Evolutionary conservation across 2,329 filamentous ascomycete genomes (phyloP), one percentile per base, ranked within the genome.

Genomic region (Myriosclerotinia duriaeana): DNA sequence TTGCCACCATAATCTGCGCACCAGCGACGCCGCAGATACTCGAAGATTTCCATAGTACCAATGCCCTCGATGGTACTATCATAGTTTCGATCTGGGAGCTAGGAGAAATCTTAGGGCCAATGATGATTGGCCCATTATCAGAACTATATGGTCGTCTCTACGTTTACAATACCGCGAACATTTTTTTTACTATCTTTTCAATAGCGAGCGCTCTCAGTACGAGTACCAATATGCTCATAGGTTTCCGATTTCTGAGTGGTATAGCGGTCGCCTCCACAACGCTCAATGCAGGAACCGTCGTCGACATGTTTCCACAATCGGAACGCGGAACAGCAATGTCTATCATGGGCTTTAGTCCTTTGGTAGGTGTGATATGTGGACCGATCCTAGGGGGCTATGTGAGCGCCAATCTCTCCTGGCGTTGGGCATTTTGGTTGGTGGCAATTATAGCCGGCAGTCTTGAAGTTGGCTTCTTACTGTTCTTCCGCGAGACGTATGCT

Each of bases 211-310:
- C 85, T 0, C 74, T 83, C 34, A 80, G 83, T 1, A 80, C 81
- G 0, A 79, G 77, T n/a, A 74, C 85, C 22, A 78, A 76, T 22
- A 75, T 81, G 60, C 79, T 89, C 46, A 82, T 88, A 64, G 80
- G 77, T 7, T 87, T 89, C 71, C 84, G 87, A 2, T 84, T 89
- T 69, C 71, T 89, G 14, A 82, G 84, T 6, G 89, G 89, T 9
- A 76, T 85, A 30, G 90, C 91, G 3, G 87, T 91, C 0, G 91
- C 91, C 1, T 91, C 89, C 1, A 91, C 93, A 0, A 89, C 91
- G 9, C 91, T 95, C 11, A 91, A 92, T 5, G 91, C 91, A 1
- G 92, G 92, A 7, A 93, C 91, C 3, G 91, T 95, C 66, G 88
- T 91, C 54, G 92, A 95, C 75, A 82, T 94, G 14, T 95, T 91